Conservation (phyloP, 2,329 filamentous ascomycete species). For the Claviceps arundinis region DNA sequence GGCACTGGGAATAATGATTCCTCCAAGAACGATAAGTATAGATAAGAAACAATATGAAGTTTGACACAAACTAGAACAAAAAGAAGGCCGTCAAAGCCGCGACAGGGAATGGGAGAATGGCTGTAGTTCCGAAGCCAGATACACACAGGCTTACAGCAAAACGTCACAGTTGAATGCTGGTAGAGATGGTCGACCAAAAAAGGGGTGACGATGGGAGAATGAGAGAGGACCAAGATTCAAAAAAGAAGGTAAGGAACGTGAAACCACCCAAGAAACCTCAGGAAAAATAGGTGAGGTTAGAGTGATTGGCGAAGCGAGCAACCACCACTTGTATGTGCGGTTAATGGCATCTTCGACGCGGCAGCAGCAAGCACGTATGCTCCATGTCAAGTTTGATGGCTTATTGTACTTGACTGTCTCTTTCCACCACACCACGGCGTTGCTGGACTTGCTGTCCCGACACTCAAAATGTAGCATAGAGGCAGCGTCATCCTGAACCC, state of each 20-base stretch:
- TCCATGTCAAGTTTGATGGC: background rate
- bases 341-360: background rate
- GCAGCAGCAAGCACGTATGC: slow-evolving; percentile 1
- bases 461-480: background rate
- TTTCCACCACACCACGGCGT: background rate
- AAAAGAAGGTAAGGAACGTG: background rate
- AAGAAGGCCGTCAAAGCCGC: slow-evolving; percentile 6
- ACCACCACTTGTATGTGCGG: background rate
- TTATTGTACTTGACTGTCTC: background rate
- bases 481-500: background rate
- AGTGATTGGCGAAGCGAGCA: slow-evolving; percentile 1
- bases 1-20: background rate
- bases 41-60: slow-evolving; percentile 3
- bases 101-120: slow-evolving; percentile 1
- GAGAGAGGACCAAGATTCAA: slow-evolving; percentile 2
- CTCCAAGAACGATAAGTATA: slow-evolving; percentile 4
- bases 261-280: background rate
- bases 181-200: slow-evolving; percentile 8
- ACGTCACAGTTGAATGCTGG: slow-evolving; percentile 4
- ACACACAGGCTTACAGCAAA: slow-evolving; percentile 2
- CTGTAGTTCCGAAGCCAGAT: slow-evolving; percentile 3
- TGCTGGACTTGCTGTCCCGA: background rate
- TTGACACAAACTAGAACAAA: slow-evolving; percentile 5
- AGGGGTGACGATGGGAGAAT: slow-evolving; percentile 3
- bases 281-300: background rate